phyloP scores from a whole-genome alignment of 805 yeast genomes.

The Sungouiozyma ichnusensis region DNA sequence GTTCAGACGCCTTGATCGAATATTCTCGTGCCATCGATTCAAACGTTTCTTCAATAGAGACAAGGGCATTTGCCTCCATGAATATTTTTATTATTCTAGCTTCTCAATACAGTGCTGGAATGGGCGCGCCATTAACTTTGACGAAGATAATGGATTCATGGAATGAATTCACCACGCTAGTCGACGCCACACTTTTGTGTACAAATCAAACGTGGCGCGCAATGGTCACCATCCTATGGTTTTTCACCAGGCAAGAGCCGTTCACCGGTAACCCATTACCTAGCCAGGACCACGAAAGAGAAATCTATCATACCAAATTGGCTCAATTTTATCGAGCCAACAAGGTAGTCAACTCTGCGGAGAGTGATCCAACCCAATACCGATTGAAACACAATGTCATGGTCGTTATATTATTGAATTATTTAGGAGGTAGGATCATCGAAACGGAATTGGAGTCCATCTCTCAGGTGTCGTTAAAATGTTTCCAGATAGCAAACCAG shows the following conservation, averaged over 20 bases:
- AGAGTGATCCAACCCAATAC: slow-evolving; percentile 2
- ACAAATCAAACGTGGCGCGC: slow-evolving; percentile 22
- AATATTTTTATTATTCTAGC: slow-evolving; percentile 15
- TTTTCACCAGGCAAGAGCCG: slow-evolving; percentile 24
- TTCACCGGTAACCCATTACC: slow-evolving; percentile 23
- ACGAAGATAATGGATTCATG: slow-evolving; percentile 9
- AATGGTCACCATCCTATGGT: slow-evolving; percentile 21
- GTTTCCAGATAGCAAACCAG: slow-evolving; percentile 20
- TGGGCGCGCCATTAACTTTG: slow-evolving; percentile 8
- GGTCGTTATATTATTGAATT: slow-evolving; percentile 21
- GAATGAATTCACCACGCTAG: slow-evolving; percentile 10
- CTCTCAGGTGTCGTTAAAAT: slow-evolving; percentile 17
- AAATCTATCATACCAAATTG: slow-evolving; percentile 11
- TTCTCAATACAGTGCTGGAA: slow-evolving; percentile 9
- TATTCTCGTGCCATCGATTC: not conserved
- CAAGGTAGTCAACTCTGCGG: slow-evolving; percentile 7
- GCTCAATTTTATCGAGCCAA: slow-evolving; percentile 15
- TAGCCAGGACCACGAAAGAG: slow-evolving; percentile 16
- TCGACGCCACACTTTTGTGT: slow-evolving; percentile 8
- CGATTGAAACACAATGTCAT: slow-evolving; percentile 17
- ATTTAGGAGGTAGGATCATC: slow-evolving; percentile 22
- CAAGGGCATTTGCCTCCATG: slow-evolving; percentile 15
- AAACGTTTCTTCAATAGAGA: slow-evolving; percentile 5
- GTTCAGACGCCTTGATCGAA: not conserved
- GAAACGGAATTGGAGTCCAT: slow-evolving; percentile 22